phyloP scores from a whole-genome alignment of 2,329 filamentous ascomycete species.

The Colletotrichum cordylinicola region DNA sequence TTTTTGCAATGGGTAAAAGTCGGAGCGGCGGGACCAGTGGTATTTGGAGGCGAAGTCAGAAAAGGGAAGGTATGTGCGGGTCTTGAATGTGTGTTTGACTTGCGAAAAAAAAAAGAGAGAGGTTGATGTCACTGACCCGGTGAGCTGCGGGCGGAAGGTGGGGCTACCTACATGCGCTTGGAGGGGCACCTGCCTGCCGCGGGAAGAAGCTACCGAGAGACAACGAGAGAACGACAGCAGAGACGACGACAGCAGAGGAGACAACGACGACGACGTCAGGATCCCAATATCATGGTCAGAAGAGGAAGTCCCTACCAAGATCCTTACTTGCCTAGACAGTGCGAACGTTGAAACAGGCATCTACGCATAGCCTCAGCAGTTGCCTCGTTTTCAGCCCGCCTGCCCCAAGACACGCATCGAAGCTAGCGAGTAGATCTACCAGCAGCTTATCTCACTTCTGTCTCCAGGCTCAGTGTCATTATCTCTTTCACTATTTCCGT shows the following conservation, averaged over 20 bases:
- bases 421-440: too few species aligned
- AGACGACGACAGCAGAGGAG: background rate
- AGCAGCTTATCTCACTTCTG: too few species aligned
- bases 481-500: too few species aligned
- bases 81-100: background rate
- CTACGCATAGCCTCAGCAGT: background rate
- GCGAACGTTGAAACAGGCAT: background rate
- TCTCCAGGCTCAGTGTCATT: too few species aligned
- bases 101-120: background rate
- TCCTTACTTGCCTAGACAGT: background rate
- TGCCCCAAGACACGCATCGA: too few species aligned
- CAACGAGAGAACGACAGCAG: background rate
- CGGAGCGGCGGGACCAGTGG: background rate
- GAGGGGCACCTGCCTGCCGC: background rate
- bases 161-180: background rate
- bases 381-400: background rate
- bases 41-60: background rate
- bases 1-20: background rate
- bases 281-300: background rate
- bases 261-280: too few species aligned
- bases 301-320: background rate
- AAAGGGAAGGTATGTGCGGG: constrained; percentile 1
- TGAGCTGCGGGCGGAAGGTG: constrained; percentile 7
- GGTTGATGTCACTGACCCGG: constrained; percentile 9
- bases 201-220: background rate